These are phyloP conservation scores for Brachypodium distachyon DNA, from an alignment of 202 grass and related monocot genomes.

Conservation along the genomic window DNA sequence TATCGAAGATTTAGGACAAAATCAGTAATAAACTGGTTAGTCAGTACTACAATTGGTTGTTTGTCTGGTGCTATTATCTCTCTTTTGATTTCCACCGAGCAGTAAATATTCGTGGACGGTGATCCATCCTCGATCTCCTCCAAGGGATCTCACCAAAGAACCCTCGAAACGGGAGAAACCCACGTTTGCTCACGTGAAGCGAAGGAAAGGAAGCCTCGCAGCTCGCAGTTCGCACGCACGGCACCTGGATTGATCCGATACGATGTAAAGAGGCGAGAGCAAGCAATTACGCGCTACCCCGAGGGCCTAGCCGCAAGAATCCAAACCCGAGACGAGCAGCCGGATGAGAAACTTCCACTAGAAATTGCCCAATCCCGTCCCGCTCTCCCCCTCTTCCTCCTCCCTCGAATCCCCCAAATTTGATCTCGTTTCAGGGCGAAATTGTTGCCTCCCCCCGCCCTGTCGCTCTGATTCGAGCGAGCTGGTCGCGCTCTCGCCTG, in stretches of 20 bases:
- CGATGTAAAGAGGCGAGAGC: not conserved
- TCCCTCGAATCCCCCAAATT: not conserved
- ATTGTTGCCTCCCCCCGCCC: not conserved
- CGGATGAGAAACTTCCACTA: not conserved
- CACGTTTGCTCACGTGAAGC: conserved; percentile 25
- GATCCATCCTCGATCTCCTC: conserved; percentile 17
- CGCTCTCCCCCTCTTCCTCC: not conserved
- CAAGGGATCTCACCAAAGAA: not conserved
- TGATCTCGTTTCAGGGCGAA: not conserved
- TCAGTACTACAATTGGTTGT: no score
- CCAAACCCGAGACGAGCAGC: not conserved
- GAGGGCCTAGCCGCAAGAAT: conserved; percentile 3
- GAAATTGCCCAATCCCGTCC: conserved; percentile 23
- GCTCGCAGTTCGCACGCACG: no score
- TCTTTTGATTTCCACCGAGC: no score
- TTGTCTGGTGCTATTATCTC: no score
- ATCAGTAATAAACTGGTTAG: no score
- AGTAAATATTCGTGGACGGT: no score
- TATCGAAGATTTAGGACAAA: no score
- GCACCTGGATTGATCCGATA: not conserved
- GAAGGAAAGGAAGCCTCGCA: not conserved
- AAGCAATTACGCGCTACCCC: not conserved
- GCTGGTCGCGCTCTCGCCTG: not conserved
- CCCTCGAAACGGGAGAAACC: no score
- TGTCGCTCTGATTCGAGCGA: not conserved